Conservation (phyloP, 306 rosid genomes). For the Corylus americana region DNA sequence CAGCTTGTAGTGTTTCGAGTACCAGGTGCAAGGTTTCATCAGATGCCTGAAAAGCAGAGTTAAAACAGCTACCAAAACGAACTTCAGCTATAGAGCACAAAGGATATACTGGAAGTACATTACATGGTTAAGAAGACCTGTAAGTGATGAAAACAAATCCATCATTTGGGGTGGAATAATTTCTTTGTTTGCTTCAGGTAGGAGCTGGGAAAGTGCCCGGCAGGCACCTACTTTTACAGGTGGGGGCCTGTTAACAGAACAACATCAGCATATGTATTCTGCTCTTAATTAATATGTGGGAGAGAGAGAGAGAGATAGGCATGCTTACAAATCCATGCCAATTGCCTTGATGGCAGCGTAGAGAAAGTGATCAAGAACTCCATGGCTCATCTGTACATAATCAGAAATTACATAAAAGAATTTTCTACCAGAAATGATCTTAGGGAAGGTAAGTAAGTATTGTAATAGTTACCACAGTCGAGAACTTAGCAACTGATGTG, state of each 20-base stretch:
- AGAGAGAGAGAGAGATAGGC: constrained; percentile 18
- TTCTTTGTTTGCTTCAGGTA: constrained; percentile 78
- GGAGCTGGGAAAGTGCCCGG: constrained; percentile 79
- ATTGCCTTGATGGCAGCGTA: constrained; percentile 72
- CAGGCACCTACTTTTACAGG: constrained; percentile 95
- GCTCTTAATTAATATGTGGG: constrained; percentile 2
- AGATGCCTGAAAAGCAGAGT: constrained; percentile 67
- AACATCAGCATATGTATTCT: neutral
- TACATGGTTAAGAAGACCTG: constrained; percentile 83
- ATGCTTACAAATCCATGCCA: constrained; percentile 74
- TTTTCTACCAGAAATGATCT: neutral
- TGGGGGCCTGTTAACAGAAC: constrained; percentile 64
- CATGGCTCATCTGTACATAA: constrained; percentile 59
- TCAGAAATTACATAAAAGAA: constrained; percentile 25
- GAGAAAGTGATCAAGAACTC: constrained; percentile 65
- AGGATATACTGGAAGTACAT: constrained; percentile 16
- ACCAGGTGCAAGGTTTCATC: constrained; percentile 91
- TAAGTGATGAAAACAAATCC: constrained; percentile 79
- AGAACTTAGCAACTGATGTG: constrained; percentile 73
- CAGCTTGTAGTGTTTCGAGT: constrained; percentile 83
- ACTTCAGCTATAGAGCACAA: constrained; percentile 22
- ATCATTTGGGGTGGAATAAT: constrained; percentile 58
- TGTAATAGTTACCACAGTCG: constrained; percentile 66
- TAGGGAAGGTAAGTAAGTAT: constrained; percentile 13
- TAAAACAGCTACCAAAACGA: constrained; percentile 29